phyloP scores from a whole-genome alignment of 257 asterid species.

The Nicotiana benthamiana region DNA sequence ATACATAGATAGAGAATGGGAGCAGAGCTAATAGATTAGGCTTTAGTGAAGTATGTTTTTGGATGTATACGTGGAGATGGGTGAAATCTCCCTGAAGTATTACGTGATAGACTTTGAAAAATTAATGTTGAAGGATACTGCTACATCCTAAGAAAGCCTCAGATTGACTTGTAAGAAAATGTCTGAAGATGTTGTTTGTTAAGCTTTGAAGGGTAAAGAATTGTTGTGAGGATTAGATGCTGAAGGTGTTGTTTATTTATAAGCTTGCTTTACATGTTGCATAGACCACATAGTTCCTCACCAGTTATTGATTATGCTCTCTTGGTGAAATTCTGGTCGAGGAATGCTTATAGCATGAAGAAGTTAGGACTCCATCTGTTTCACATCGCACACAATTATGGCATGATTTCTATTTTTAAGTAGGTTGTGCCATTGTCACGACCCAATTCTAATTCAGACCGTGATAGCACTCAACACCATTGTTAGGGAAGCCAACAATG shows the following conservation, averaged over 20 bases:
- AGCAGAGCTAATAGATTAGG: not conserved
- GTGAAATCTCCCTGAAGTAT: slow-evolving; percentile 14
- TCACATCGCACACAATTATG: not conserved
- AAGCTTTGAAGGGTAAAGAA: too few relatives aligned
- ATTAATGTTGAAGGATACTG: slow-evolving; percentile 26
- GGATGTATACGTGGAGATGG: slow-evolving; percentile 28
- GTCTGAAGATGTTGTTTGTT: slow-evolving; percentile 25
- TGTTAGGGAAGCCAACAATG: too few relatives aligned
- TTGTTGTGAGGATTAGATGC: not conserved
- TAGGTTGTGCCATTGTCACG: too few relatives aligned
- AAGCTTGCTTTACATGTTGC: not conserved
- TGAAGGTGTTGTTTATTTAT: not conserved
- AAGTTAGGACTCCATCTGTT: not conserved
- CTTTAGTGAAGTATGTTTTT: slow-evolving; percentile 22
- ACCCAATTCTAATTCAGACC: too few relatives aligned
- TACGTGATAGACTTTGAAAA: slow-evolving; percentile 30
- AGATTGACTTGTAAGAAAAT: slow-evolving; percentile 21
- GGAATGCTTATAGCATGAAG: not conserved
- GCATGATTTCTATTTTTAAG: too few relatives aligned
- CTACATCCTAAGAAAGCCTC: slow-evolving; percentile 18
- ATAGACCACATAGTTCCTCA: not conserved
- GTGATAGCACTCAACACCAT: too few relatives aligned
- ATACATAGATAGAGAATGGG: too few relatives aligned
- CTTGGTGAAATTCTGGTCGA: not conserved
- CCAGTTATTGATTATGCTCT: not conserved